Evolutionary conservation across 2,329 filamentous ascomycete genomes (phyloP), one percentile per base, ranked within the genome.

Genomic region (Penicillium concentricum): DNA sequence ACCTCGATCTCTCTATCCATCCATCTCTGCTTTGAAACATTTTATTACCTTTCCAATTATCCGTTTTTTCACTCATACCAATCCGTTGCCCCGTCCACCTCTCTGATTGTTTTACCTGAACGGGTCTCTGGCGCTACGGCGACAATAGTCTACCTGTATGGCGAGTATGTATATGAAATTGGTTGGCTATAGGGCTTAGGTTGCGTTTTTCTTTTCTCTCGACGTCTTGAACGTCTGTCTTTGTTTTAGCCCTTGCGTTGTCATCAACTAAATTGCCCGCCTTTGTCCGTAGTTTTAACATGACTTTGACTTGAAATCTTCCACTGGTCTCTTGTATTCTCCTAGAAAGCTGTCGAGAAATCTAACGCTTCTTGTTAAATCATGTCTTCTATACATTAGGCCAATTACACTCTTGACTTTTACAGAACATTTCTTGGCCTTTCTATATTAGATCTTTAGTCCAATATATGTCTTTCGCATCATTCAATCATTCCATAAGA

Each of bases 1-100:
- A 52, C 15, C 39, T 61, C 54, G 50, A 50, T 44, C 58, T 60
- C 55, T 59, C 46, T 32, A 58, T 50, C 38, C 57, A 61, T 59
- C 61, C 59, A 60, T 45, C 38, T 51, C 49, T 51, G 49, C 49
- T 51, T 44, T 51, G 20, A 44, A 32, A 26, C 28, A 32, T 51
- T 51, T 43, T 43, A 53, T 43, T 43, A 53, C 56, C 60, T 54
- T 45, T 56, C 52, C 48, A 50, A 45, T 45, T 61, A 35, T 30
- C 53, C 46, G 20, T 50, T 38, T 44, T 44, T 43, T 52, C 22
- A 28, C 6, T 30, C 52, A 37, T 57, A 46, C 45, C 46, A 54
- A 55, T 42, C 13, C 18, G 26, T 51, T 37, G 30, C 50, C 35
- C 34, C 30, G 39, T 54, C 37, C 39, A 30, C 46, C 32, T 47